Conservation (phyloP, 306 rosid species). For the Nissolia schottii region DNA sequence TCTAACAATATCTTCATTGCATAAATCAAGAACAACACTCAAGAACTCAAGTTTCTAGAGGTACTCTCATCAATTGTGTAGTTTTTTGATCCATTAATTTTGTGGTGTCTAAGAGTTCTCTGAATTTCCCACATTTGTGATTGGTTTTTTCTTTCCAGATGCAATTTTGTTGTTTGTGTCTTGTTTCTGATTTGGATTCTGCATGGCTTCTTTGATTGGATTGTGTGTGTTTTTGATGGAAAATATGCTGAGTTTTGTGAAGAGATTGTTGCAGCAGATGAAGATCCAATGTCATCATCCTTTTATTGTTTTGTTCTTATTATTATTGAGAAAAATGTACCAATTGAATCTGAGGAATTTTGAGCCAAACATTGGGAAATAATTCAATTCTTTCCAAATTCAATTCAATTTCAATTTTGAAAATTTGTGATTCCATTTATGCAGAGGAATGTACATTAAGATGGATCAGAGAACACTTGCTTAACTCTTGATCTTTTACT, state of each 20-base stretch:
- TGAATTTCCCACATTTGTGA: slow-evolving; percentile 27
- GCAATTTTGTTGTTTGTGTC: slow-evolving; percentile 3
- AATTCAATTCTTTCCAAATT: neutral
- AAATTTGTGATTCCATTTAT: neutral
- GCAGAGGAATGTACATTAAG: neutral
- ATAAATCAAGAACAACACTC: neutral
- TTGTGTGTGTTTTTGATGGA: slow-evolving; percentile 31
- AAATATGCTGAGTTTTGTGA: slow-evolving; percentile 16
- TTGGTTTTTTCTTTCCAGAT: slow-evolving; percentile 16
- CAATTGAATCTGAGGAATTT: slow-evolving; percentile 19
- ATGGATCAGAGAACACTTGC: slow-evolving; percentile 12
- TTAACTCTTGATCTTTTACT: neutral
- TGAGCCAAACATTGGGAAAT: neutral
- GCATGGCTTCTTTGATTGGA: slow-evolving; percentile 15
- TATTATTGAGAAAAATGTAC: slow-evolving; percentile 3
- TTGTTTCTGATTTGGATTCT: slow-evolving; percentile 22
- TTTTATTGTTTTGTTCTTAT: slow-evolving; percentile 2
- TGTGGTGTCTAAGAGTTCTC: slow-evolving; percentile 11
- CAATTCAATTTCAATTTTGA: neutral
- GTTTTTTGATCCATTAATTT: slow-evolving; percentile 5
- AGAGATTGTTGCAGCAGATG: neutral
- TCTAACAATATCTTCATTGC: slow-evolving; percentile 15
- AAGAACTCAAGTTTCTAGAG: slow-evolving; percentile 32
- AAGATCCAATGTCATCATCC: slow-evolving; percentile 30
- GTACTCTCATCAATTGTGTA: slow-evolving; percentile 19